phyloP scores from a whole-genome alignment of 495 filamentous ascomycete species.

The Parathielavia appendiculata region DNA sequence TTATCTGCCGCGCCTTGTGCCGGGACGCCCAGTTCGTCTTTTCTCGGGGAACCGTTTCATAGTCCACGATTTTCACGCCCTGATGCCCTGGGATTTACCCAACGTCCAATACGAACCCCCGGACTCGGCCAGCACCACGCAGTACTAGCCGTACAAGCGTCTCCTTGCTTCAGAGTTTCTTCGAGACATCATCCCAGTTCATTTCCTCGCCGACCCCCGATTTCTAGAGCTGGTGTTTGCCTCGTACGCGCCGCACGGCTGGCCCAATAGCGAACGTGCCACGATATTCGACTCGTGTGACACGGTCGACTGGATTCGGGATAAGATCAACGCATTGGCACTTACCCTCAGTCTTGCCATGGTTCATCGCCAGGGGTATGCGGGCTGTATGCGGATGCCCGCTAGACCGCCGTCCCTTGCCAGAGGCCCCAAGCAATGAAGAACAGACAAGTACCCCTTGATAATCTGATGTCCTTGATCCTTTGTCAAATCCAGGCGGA shows the following conservation, averaged over 20 bases:
- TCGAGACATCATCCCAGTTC: neutral
- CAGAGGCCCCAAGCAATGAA: neutral
- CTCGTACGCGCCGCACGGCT: neutral
- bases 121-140: neutral
- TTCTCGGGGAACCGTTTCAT: slow-evolving; percentile 15
- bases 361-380: neutral
- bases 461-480: neutral
- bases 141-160: slow-evolving; percentile 2
- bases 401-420: neutral
- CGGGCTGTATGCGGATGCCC: too few relatives aligned
- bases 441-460: neutral
- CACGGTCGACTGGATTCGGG: slow-evolving; percentile 4
- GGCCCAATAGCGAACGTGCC: neutral
- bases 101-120: neutral
- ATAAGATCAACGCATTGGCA: slow-evolving; percentile 7
- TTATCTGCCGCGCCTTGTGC: slow-evolving; percentile 6
- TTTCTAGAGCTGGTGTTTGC: slow-evolving; percentile 14
- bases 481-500: neutral
- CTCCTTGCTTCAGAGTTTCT: slow-evolving; percentile 3
- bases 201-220: slow-evolving; percentile 7
- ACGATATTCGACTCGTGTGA: slow-evolving; percentile 5
- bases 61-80: slow-evolving; percentile 9
- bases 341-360: slow-evolving; percentile 15
- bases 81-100: neutral
- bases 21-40: slow-evolving; percentile 14